Evolutionary conservation across 106 monocot species (phyloP).

Genomic region (Platanthera guangdongensis): DNA sequence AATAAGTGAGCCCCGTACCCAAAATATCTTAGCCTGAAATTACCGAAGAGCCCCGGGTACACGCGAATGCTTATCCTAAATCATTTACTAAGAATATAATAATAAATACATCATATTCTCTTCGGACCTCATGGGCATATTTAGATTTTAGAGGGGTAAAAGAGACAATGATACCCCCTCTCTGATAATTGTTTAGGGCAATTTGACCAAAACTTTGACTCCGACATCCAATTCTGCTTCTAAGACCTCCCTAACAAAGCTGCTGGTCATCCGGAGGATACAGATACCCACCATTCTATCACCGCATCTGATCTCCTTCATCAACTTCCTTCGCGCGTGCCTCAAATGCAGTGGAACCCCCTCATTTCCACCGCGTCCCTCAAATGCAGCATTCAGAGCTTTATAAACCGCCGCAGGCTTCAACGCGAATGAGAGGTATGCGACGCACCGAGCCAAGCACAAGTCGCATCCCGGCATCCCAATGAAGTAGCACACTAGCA

Average conservation of each 20-base stretch:
- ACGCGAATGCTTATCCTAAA: background rate
- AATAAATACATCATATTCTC: too few relatives aligned
- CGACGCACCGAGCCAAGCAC: slow-evolving; percentile 61
- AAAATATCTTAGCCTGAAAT: background rate
- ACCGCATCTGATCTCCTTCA: slow-evolving; percentile 76
- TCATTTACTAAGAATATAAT: background rate
- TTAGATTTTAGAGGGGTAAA: too few relatives aligned
- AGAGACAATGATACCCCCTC: too few relatives aligned
- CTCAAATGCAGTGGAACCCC: too few relatives aligned
- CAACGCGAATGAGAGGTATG: slow-evolving; percentile 60
- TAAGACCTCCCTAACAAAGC: slow-evolving; percentile 10
- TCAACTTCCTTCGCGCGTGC: slow-evolving; percentile 79
- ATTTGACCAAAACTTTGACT: slow-evolving; percentile 1
- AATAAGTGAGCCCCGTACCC: background rate
- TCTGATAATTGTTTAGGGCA: too few relatives aligned
- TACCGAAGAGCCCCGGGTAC: background rate
- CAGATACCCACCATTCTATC: slow-evolving; percentile 33
- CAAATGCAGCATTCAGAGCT: slow-evolving; percentile 54
- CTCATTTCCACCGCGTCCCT: slow-evolving; percentile 10
- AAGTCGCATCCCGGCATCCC: slow-evolving; percentile 82
- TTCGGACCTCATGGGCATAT: too few relatives aligned
- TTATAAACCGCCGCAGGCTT: slow-evolving; percentile 76
- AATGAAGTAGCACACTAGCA: slow-evolving; percentile 82
- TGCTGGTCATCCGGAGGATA: slow-evolving; percentile 66
- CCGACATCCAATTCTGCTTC: slow-evolving; percentile 50